These are phyloP conservation scores for Sarocladiaceae sp. DNA, from an alignment of 2,329 filamentous ascomycete species.

Conservation along the genomic window DNA sequence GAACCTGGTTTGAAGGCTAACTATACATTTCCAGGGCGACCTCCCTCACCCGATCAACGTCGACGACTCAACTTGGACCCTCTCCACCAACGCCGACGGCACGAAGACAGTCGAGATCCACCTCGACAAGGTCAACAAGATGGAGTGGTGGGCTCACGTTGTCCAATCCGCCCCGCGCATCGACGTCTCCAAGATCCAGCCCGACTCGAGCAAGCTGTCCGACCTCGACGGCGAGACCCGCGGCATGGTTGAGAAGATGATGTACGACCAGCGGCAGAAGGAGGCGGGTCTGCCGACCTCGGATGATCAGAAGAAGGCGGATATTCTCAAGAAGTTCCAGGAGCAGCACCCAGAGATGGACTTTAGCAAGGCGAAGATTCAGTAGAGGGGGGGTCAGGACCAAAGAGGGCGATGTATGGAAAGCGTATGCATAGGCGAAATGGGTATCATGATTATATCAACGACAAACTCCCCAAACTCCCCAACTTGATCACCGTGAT, in stretches of 20 bases:
- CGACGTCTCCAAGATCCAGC: constrained; percentile 90
- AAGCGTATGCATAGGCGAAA: neutral
- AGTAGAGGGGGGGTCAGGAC: constrained; percentile 33
- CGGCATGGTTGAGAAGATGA: constrained; percentile 99
- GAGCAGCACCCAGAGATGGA: constrained; percentile 68
- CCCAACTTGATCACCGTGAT: constrained; percentile 14
- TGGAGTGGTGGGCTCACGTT: constrained; percentile 97
- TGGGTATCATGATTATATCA: constrained; percentile 4
- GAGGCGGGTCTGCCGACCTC: constrained; percentile 82
- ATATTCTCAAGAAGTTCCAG: constrained; percentile 92
- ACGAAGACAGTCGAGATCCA: constrained; percentile 67
- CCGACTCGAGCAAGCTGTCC: constrained; percentile 83
- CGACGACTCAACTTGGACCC: constrained; percentile 93
- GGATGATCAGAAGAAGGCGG: constrained; percentile 91
- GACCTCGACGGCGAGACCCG: constrained; percentile 94
- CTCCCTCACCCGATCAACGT: constrained; percentile 72
- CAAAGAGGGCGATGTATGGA: neutral
- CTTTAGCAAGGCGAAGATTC: constrained; percentile 64
- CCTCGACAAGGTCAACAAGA: constrained; percentile 92
- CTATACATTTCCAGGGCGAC: constrained; percentile 58
- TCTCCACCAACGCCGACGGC: constrained; percentile 66
- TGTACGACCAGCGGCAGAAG: constrained; percentile 98
- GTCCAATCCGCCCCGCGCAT: constrained; percentile 82
- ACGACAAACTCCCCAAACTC: neutral
- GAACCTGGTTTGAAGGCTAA: neutral